Base-by-base conservation (phyloP, 192 early-diverging fungal genomes). In the Borealophlyctis nickersoniae region DNA sequence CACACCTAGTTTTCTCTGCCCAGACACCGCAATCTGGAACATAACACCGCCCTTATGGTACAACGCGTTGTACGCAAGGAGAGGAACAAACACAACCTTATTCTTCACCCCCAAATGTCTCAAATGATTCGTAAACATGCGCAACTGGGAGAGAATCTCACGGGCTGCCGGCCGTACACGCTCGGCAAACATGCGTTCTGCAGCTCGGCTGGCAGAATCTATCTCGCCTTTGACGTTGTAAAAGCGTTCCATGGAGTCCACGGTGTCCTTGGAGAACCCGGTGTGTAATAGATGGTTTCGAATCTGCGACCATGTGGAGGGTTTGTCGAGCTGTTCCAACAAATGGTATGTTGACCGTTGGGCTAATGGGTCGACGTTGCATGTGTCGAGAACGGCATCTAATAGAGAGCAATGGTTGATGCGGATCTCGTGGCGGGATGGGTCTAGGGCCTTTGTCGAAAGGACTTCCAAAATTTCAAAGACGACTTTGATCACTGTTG, bases 341-440 rank as follows among this genome's bases (percentile, higher is more conserved):
- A 83, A 49, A 29, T 80, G 69, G 63, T 78, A 77, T 36, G 87
- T 86, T 62, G 77, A 71, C 35, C 75, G 64, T 13, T 81, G 78
- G 23, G 79, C 63, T 23, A 72, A 66, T 14, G 27, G 28, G 51
- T 84, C 83, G 33, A 96, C 77, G 16, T 86, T 73, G 52, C 87
- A 87, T 50, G 65, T 80, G 28, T 91, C 87, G 31, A 96, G 74
- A n/a, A 93, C 81, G 4, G 81, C 78, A 34, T 92, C 86, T 1
- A 91, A 78, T 2, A 96, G 72, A 30, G 61, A 59, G 56, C 84
- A 78, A 67, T 94, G 90, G 73, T 92, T 96, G 36, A 95, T 3
- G 22, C 67, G 54, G 3, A 79, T 65, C 26, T 59, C 62, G 29
- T 61, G 51, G 5, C 53, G 26, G 1, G 52, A 22, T 23, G 36